phyloP scores from a whole-genome alignment of 495 filamentous ascomycete species.

The Cenococcum geophilum region DNA sequence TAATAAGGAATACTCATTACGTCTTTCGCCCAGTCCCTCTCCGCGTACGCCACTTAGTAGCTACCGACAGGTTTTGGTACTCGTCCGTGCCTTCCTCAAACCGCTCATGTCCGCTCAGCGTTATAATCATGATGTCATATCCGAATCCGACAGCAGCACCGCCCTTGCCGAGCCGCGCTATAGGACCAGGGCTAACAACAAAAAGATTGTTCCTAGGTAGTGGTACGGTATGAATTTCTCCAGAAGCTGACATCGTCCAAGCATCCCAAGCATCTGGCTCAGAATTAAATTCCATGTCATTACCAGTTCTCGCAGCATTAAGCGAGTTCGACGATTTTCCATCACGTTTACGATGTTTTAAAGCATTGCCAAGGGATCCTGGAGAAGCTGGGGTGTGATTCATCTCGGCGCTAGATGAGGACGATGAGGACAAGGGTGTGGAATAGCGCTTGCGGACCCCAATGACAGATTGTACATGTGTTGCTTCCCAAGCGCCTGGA shows the following conservation, averaged over 20 bases:
- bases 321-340: neutral
- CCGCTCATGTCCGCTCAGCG: slow-evolving; percentile 51
- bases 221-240: slow-evolving; percentile 39
- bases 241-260: slow-evolving; percentile 53
- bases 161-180: slow-evolving; percentile 49
- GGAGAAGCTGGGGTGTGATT: neutral
- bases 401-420: slow-evolving; percentile 14
- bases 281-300: slow-evolving; percentile 6
- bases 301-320: neutral
- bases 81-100: slow-evolving; percentile 42
- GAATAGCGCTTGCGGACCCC: slow-evolving; percentile 38
- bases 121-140: slow-evolving; percentile 60
- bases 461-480: slow-evolving; percentile 35
- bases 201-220: slow-evolving; percentile 46
- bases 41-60: neutral
- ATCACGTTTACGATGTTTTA: slow-evolving; percentile 12
- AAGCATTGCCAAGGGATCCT: slow-evolving; percentile 1
- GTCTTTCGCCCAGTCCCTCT: neutral
- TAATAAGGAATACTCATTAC: neutral
- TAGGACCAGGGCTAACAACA: slow-evolving; percentile 54
- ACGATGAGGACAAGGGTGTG: slow-evolving; percentile 26
- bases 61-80: neutral
- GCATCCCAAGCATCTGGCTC: slow-evolving; percentile 51
- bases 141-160: slow-evolving; percentile 62
- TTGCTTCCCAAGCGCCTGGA: slow-evolving; percentile 43